Evolutionary conservation across 805 yeast species (phyloP).

Genomic region (Debaryomyces castellii): DNA sequence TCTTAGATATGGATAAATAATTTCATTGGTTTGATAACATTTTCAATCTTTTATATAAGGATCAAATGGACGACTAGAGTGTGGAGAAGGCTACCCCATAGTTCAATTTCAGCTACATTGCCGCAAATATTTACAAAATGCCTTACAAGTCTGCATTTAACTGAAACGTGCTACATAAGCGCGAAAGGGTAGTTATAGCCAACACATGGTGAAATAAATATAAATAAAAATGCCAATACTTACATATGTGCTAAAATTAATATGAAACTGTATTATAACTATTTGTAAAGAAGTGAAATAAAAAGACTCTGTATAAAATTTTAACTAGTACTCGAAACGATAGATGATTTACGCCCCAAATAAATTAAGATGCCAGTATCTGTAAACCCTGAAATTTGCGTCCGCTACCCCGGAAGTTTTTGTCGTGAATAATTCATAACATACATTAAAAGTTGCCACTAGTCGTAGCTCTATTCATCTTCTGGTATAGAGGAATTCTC

Average conservation of each 20-base stretch:
- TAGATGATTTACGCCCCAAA: background rate
- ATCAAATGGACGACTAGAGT: background rate
- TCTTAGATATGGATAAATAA: constrained; percentile 1
- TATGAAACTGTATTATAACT: too few species aligned
- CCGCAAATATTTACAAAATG: background rate
- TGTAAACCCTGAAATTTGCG: background rate
- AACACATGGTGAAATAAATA: too few species aligned
- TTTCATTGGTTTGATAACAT: constrained; percentile 25
- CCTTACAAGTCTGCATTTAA: background rate
- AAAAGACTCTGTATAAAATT: too few species aligned
- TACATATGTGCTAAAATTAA: too few species aligned
- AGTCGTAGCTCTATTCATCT: background rate
- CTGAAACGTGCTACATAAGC: background rate
- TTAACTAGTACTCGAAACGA: too few species aligned
- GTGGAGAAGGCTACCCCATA: background rate
- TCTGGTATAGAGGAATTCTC: background rate
- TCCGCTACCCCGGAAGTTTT: background rate
- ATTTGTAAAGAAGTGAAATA: too few species aligned
- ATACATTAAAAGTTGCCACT: background rate
- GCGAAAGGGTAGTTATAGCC: too few species aligned
- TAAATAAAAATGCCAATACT: too few species aligned
- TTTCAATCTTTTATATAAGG: constrained; percentile 9
- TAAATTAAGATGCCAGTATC: background rate
- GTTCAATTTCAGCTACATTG: background rate
- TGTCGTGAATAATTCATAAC: too few species aligned